These are phyloP conservation scores for Cucurbitaria berberidis DNA, from an alignment of 2,329 filamentous ascomycete genomes.

Conservation along the genomic window DNA sequence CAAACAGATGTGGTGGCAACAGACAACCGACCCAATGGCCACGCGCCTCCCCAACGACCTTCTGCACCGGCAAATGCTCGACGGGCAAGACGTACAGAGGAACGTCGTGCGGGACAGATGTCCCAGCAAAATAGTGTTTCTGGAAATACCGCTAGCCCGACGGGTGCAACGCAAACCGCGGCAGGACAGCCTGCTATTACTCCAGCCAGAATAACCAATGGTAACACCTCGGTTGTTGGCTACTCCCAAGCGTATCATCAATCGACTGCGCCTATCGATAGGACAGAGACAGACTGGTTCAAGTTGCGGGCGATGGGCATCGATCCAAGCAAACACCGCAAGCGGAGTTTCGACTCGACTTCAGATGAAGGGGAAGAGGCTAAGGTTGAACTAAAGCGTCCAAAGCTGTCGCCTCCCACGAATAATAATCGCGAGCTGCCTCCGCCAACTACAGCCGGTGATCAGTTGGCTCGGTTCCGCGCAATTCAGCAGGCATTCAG, in stretches of 20 bases:
- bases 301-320: constrained; percentile 57
- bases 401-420: constrained; percentile 18
- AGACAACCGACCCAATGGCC: constrained; percentile 6
- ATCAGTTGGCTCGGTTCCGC: constrained; percentile 31
- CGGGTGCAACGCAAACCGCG: not conserved
- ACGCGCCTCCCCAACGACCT: constrained; percentile 18
- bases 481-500: constrained; percentile 25
- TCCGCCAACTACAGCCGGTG: constrained; percentile 21
- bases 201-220: constrained; percentile 7
- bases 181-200: constrained; percentile 1
- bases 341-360: constrained; percentile 38
- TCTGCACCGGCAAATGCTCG: constrained; percentile 21
- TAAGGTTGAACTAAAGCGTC: constrained; percentile 32
- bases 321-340: constrained; percentile 43
- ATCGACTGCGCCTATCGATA: constrained; percentile 44
- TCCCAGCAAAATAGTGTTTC: constrained; percentile 3
- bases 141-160: not conserved
- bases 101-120: constrained; percentile 11
- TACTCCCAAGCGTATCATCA: constrained; percentile 36
- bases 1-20: constrained; percentile 4
- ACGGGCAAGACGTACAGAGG: constrained; percentile 25
- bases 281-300: constrained; percentile 59
- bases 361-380: constrained; percentile 30
- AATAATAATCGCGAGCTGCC: constrained; percentile 2
- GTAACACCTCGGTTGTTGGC: constrained; percentile 4